Conservation (phyloP, 495 filamentous ascomycete genomes). For the Penicillium crystallinum region DNA sequence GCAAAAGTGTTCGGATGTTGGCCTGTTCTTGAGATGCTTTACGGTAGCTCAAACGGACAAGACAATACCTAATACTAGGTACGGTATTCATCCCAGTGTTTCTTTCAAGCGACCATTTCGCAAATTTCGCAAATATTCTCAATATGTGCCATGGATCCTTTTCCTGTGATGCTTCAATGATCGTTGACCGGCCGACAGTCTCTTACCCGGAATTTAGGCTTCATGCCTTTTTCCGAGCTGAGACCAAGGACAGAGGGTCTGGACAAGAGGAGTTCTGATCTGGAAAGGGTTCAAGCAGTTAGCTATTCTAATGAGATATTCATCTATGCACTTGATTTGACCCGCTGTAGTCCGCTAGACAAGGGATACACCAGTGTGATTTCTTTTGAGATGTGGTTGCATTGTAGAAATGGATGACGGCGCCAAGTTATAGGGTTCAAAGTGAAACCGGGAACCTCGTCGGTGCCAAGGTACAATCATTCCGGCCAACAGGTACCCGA, state of each 20-base stretch:
- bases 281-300: neutral
- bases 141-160: neutral
- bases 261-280: slow-evolving; percentile 1
- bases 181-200: neutral
- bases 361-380: neutral
- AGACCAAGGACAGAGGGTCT: neutral
- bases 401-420: neutral
- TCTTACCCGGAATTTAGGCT: neutral
- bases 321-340: neutral
- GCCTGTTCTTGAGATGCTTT: neutral
- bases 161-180: neutral
- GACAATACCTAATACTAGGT: neutral
- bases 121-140: neutral
- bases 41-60: neutral
- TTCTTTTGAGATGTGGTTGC: neutral
- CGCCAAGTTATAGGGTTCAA: neutral
- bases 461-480: too few relatives aligned
- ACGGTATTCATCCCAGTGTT: neutral
- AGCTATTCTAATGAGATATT: neutral
- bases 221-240: neutral
- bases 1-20: neutral
- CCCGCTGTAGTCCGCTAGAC: neutral
- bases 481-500: too few relatives aligned
- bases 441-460: too few relatives aligned
- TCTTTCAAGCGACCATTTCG: too few relatives aligned